These are phyloP conservation scores for Sporobolomyces roseus DNA, from an alignment of 768 basidiomycete species.

Conservation along the genomic window DNA sequence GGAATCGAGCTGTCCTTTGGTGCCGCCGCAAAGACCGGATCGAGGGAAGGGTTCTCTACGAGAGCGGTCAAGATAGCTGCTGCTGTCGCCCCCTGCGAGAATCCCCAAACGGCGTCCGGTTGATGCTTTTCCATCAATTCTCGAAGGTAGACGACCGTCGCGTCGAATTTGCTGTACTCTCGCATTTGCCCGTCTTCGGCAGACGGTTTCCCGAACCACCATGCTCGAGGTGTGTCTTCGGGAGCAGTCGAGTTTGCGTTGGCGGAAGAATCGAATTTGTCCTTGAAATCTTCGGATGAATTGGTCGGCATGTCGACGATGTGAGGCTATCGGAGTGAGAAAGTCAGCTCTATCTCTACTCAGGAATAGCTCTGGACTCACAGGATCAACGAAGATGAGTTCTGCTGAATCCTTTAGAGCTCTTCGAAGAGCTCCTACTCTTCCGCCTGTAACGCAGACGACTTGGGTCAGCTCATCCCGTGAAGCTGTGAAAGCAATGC, in stretches of 20 bases:
- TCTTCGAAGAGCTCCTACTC: constrained; percentile 20
- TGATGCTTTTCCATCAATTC: constrained; percentile 33
- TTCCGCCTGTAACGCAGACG: constrained; percentile 4
- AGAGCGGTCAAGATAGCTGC: constrained; percentile 32
- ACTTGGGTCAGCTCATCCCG: neutral
- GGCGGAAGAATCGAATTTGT: constrained; percentile 40
- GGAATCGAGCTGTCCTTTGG: neutral
- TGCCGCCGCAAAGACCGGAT: constrained; percentile 35
- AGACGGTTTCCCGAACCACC: constrained; percentile 33
- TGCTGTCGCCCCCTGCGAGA: constrained; percentile 28
- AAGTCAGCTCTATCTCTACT: neutral
- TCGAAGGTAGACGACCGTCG: constrained; percentile 32
- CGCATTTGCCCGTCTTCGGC: constrained; percentile 10
- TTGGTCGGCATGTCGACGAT: constrained; percentile 37
- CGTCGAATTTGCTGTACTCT: constrained; percentile 22
- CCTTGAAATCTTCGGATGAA: constrained; percentile 28
- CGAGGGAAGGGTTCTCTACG: constrained; percentile 29
- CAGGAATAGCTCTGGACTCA: neutral
- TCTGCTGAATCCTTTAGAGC: constrained; percentile 35
- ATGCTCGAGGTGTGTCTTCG: constrained; percentile 31
- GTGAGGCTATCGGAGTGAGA: constrained; percentile 8
- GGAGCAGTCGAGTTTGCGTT: neutral
- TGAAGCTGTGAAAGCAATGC: neutral
- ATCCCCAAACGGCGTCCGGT: constrained; percentile 31
- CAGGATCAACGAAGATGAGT: constrained; percentile 40